Percentiles rank a stretch among this genome's conserved stretches.
These are phyloP conservation scores for Linnemannia hyalina DNA, from an alignment of 192 early-diverging fungal species.

Conservation along the genomic window DNA sequence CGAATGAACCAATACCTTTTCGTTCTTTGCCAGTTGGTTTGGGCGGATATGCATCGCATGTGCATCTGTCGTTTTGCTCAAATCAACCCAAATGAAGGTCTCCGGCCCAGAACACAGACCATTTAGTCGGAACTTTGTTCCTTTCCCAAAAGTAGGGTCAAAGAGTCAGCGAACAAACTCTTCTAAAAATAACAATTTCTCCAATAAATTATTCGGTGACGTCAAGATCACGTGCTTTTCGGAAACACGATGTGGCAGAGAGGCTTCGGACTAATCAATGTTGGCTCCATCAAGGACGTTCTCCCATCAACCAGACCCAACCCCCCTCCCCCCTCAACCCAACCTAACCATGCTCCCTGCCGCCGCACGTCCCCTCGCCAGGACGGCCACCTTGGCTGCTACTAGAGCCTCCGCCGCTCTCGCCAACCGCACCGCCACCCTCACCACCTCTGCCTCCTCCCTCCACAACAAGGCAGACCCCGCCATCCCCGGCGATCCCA, in stretches of 20 bases:
- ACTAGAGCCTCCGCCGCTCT: background rate
- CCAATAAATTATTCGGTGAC: background rate
- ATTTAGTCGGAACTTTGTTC: conserved; percentile 1
- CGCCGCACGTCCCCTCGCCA: conserved; percentile 15
- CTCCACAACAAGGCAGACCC: conserved; percentile 38
- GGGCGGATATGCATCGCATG: background rate
- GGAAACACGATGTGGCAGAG: background rate
- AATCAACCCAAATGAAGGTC: background rate
- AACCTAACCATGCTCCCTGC: conserved; percentile 9
- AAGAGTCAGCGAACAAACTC: background rate
- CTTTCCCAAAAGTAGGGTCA: no score
- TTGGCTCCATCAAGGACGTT: background rate
- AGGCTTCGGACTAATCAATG: background rate
- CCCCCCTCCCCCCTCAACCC: background rate
- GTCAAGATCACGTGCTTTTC: background rate
- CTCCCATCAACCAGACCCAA: background rate
- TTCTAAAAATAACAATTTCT: background rate
- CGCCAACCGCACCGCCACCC: background rate
- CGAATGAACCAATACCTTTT: no score
- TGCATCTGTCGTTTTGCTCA: background rate
- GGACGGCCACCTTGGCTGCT: conserved; percentile 19
- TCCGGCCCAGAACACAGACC: background rate
- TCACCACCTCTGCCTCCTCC: conserved; percentile 2
- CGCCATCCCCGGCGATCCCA: conserved; percentile 49
- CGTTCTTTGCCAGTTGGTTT: background rate